Conservation (phyloP, 192 early-diverging fungal species). For the Spizellomyces sp. region DNA sequence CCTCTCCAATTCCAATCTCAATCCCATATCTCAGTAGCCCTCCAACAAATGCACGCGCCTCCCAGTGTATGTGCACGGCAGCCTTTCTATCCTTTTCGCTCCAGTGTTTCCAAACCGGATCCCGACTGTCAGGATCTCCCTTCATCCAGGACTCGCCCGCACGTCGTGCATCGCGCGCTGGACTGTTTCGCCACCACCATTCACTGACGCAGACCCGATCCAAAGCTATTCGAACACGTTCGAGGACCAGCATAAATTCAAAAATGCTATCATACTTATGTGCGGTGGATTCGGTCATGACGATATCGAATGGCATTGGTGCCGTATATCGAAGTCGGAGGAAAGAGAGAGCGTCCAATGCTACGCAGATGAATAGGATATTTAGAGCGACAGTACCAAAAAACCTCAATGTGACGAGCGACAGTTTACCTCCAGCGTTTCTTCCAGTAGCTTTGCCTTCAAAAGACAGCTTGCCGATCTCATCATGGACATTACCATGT, state of each 20-base stretch:
- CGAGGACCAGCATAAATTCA: slow-evolving; percentile 5
- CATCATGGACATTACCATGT: background rate
- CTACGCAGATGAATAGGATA: background rate
- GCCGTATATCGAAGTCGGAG: slow-evolving; percentile 14
- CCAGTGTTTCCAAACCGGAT: background rate
- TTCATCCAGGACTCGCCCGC: background rate
- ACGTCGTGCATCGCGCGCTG: background rate
- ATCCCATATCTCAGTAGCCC: slow-evolving; percentile 9
- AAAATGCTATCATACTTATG: slow-evolving; percentile 10
- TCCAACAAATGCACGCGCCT: slow-evolving; percentile 23
- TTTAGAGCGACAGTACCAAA: background rate
- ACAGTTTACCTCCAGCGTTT: slow-evolving; percentile 9
- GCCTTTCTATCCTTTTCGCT: background rate
- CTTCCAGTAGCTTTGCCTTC: background rate
- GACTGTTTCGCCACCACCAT: background rate
- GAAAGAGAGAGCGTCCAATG: slow-evolving; percentile 6
- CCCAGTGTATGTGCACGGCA: slow-evolving; percentile 15
- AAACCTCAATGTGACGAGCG: too few relatives aligned
- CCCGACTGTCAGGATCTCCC: background rate
- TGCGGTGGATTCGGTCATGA: background rate
- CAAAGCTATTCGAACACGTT: slow-evolving; percentile 3
- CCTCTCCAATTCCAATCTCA: background rate
- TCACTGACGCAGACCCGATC: background rate
- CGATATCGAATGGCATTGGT: slow-evolving; percentile 18
- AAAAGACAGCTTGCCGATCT: slow-evolving; percentile 15